Conservation (phyloP, 306 rosid species). For the Oemleria cerasiformis region DNA sequence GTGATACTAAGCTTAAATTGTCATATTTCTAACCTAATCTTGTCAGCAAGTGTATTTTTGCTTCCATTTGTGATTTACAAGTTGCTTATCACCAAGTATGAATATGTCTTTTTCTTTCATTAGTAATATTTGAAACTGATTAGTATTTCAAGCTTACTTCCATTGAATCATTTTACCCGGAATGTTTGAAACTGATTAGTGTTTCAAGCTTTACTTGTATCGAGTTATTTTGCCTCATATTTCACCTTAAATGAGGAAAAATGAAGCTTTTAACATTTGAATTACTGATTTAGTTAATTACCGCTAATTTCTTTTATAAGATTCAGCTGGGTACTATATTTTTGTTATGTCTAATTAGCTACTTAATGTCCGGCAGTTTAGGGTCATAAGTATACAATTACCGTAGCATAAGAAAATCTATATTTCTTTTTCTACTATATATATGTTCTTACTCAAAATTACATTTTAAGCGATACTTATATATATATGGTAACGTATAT, state of each 20-base stretch:
- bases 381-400: neutral
- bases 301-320: neutral
- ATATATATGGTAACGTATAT: constrained; percentile 48
- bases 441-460: constrained; percentile 40
- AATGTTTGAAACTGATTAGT: neutral
- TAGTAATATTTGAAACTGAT: neutral
- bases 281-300: neutral
- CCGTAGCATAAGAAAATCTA: constrained; percentile 20
- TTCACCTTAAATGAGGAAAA: neutral
- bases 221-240: neutral
- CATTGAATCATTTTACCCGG: neutral
- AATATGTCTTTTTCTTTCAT: neutral
- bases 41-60: neutral
- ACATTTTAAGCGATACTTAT: constrained; percentile 49
- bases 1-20: neutral
- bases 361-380: neutral
- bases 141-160: neutral
- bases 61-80: neutral
- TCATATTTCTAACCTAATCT: neutral
- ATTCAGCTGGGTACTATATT: neutral
- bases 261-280: neutral
- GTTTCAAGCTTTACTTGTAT: neutral
- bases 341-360: neutral
- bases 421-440: constrained; percentile 29
- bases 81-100: neutral